phyloP scores from a whole-genome alignment of 2,329 filamentous ascomycete genomes.

The Volutella citrinella region DNA sequence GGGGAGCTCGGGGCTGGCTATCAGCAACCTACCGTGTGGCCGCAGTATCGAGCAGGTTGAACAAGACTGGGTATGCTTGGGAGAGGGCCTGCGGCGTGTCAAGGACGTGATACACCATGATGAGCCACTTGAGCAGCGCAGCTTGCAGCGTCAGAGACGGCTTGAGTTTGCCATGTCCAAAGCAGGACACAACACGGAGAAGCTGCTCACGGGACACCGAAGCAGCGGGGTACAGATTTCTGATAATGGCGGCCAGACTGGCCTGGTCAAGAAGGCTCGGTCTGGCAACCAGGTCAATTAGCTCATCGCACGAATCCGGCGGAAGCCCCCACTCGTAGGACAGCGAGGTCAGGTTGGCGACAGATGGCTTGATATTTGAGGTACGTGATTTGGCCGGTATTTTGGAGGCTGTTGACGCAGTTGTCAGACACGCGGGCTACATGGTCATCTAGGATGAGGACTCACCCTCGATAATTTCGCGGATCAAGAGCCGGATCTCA shows the following conservation, averaged over 20 bases:
- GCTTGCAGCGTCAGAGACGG: slow-evolving; percentile 69
- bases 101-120: slow-evolving; percentile 70
- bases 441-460: too few relatives aligned
- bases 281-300: slow-evolving; percentile 65
- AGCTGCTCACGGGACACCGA: slow-evolving; percentile 59
- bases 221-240: slow-evolving; percentile 71
- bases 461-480: slow-evolving; percentile 34
- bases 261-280: slow-evolving; percentile 74
- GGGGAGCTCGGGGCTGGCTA: too few relatives aligned
- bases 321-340: slow-evolving; percentile 68
- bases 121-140: slow-evolving; percentile 72
- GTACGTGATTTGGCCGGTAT: slow-evolving; percentile 64
- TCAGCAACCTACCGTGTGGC: slow-evolving; percentile 56
- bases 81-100: slow-evolving; percentile 62
- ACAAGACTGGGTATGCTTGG: slow-evolving; percentile 71
- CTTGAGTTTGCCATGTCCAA: slow-evolving; percentile 77
- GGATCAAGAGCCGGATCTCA: slow-evolving; percentile 33
- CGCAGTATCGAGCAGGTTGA: slow-evolving; percentile 79
- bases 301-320: slow-evolving; percentile 53
- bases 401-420: slow-evolving; percentile 46
- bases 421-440: too few relatives aligned
- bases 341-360: slow-evolving; percentile 60
- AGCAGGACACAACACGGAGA: slow-evolving; percentile 64
- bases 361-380: slow-evolving; percentile 58
- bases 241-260: slow-evolving; percentile 65